Conservation (phyloP, 331 rosid species). For the Acacia pycnantha region DNA sequence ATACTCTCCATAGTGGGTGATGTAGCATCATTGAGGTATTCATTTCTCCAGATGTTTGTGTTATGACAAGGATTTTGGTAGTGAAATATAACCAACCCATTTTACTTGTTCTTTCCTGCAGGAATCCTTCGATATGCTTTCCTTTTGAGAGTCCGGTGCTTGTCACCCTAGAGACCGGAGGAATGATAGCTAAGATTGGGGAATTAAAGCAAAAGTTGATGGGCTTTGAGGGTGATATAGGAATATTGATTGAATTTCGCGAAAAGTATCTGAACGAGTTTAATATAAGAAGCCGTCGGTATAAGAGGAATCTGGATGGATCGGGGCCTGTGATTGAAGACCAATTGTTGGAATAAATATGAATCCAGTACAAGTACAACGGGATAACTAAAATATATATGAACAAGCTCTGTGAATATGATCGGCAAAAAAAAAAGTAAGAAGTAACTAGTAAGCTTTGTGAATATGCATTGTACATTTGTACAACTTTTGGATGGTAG, state of each 20-base stretch:
- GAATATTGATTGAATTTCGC: fast-evolving
- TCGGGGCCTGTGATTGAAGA: neutral
- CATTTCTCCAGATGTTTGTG: neutral
- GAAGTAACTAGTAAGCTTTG: neutral
- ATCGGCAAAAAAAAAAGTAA: too few relatives aligned
- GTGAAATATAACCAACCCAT: slow-evolving; percentile 11
- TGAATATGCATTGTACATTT: neutral
- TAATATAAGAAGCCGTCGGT: neutral
- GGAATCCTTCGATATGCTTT: slow-evolving; percentile 43
- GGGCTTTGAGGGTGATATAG: neutral
- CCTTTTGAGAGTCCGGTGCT: slow-evolving; percentile 18
- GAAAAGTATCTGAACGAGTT: neutral
- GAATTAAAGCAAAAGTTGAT: slow-evolving; percentile 10
- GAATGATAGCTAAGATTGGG: slow-evolving; percentile 18
- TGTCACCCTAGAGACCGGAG: neutral
- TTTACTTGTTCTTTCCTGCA: slow-evolving; percentile 16
- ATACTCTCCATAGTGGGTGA: neutral
- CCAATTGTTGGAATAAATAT: neutral
- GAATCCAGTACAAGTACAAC: neutral
- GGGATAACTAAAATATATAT: neutral
- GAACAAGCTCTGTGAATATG: neutral
- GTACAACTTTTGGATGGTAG: neutral
- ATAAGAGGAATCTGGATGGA: neutral
- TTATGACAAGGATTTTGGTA: neutral
- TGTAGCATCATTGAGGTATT: neutral